Conservation (phyloP, 768 basidiomycete genomes). For the Termitomyces bulborhizus region DNA sequence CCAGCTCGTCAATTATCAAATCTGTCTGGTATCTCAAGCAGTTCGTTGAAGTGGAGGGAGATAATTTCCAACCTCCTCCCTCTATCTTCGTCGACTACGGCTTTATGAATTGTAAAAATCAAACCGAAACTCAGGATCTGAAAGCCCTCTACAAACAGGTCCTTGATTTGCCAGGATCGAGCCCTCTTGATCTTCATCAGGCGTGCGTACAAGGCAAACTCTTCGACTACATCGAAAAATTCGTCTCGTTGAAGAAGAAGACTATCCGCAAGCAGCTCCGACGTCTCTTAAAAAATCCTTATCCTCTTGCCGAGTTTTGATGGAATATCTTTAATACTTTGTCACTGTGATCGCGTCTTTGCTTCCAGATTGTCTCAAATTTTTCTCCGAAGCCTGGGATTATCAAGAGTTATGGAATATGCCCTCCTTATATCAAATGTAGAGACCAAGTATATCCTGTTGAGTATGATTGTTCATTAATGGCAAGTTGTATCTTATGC, state of each 20-base stretch:
- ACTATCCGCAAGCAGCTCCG: constrained; percentile 16
- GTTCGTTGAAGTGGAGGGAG: constrained; percentile 14
- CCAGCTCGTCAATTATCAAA: constrained; percentile 9
- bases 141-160: constrained; percentile 26
- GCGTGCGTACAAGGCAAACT: constrained; percentile 27
- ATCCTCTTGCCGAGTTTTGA: constrained; percentile 15
- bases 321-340: not conserved
- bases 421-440: too few relatives aligned
- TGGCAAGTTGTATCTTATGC: too few relatives aligned
- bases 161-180: constrained; percentile 18
- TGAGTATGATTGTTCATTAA: too few relatives aligned
- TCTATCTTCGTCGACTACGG: constrained; percentile 27
- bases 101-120: constrained; percentile 25
- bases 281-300: constrained; percentile 25
- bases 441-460: too few relatives aligned
- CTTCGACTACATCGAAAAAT: constrained; percentile 18
- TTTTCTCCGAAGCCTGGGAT: too few relatives aligned
- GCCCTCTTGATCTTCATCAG: constrained; percentile 29
- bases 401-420: too few relatives aligned
- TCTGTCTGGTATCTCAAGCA: constrained; percentile 35
- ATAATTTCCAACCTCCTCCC: not conserved
- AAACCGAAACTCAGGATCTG: constrained; percentile 20
- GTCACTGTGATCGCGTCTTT: not conserved
- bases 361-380: too few relatives aligned
- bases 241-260: constrained; percentile 18